phyloP scores from a whole-genome alignment of 2,329 filamentous ascomycete genomes.

The Colletotrichum sp. region DNA sequence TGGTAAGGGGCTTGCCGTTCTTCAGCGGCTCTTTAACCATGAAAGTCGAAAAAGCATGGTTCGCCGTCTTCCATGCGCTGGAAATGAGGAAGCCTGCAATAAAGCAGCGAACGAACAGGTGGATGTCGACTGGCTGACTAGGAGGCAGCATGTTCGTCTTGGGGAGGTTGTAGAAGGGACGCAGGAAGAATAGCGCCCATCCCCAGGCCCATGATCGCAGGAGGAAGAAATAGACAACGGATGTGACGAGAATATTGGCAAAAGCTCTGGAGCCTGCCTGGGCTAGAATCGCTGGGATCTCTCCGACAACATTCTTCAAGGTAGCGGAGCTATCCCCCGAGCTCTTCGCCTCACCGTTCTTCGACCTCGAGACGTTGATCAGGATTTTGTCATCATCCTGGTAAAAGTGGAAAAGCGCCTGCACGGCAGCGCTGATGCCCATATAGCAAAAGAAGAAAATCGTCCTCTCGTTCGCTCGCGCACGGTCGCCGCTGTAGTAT shows the following conservation, averaged over 20 bases:
- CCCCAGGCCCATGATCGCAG: conserved; percentile 71
- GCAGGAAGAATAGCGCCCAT: conserved; percentile 72
- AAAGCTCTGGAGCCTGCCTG: conserved; percentile 45
- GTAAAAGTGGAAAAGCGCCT: conserved; percentile 73
- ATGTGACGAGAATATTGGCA: conserved; percentile 46
- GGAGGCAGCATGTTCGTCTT: conserved; percentile 69
- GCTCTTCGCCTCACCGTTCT: conserved; percentile 15
- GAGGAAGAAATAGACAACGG: conserved; percentile 66
- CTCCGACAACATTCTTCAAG: conserved; percentile 38
- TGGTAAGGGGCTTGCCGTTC: conserved; percentile 81
- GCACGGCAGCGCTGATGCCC: conserved; percentile 69
- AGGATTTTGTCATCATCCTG: conserved; percentile 74
- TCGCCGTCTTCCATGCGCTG: conserved; percentile 78
- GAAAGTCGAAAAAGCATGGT: conserved; percentile 80
- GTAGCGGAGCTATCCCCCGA: conserved; percentile 22
- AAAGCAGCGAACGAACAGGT: conserved; percentile 60
- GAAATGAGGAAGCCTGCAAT: conserved; percentile 71
- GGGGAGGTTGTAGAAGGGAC: conserved; percentile 77
- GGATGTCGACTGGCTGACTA: conserved; percentile 62
- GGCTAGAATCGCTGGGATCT: conserved; percentile 44
- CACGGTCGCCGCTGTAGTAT: conserved; percentile 72
- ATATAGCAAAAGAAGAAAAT: conserved; percentile 80
- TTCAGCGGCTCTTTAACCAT: conserved; percentile 83
- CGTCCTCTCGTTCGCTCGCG: conserved; percentile 83
- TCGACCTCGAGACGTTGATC: conserved; percentile 43